phyloP scores from a whole-genome alignment of 2,329 filamentous ascomycete genomes.

The Ascochyta koolunga region DNA sequence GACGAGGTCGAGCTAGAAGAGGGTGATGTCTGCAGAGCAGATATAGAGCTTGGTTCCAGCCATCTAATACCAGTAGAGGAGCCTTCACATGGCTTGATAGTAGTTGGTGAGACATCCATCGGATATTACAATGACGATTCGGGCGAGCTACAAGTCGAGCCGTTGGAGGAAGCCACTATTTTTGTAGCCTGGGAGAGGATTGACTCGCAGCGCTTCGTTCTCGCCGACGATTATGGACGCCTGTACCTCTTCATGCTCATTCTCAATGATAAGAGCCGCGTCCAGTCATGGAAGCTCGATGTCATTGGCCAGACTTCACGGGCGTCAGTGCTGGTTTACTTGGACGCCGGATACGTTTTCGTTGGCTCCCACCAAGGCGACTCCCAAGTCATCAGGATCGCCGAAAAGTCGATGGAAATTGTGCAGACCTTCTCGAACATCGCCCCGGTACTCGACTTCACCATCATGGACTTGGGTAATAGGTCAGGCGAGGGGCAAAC shows the following conservation, averaged over 20 bases:
- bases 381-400: conserved; percentile 77
- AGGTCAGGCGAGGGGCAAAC: conserved; percentile 77
- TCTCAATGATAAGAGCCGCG: conserved; percentile 66
- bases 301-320: conserved; percentile 73
- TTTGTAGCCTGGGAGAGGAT: conserved; percentile 92
- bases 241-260: conserved; percentile 84
- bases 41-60: conserved; percentile 65
- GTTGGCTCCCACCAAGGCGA: conserved; percentile 93
- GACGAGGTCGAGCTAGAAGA: conserved; percentile 62
- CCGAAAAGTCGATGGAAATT: conserved; percentile 66
- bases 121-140: conserved; percentile 83
- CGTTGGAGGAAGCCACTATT: conserved; percentile 75
- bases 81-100: conserved; percentile 58
- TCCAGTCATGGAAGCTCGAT: conserved; percentile 74
- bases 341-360: conserved; percentile 76
- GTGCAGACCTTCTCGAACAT: conserved; percentile 83
- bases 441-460: conserved; percentile 90
- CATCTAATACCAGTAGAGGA: conserved; percentile 66
- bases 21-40: conserved; percentile 57
- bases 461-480: conserved; percentile 94
- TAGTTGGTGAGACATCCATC: conserved; percentile 69
- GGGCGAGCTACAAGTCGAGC: conserved; percentile 68
- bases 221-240: conserved; percentile 89
- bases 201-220: conserved; percentile 80
- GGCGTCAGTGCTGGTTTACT: conserved; percentile 78